These are phyloP conservation scores for Agroathelia rolfsii DNA, from an alignment of 1,284 basidiomycete genomes.

Conservation along the genomic window DNA sequence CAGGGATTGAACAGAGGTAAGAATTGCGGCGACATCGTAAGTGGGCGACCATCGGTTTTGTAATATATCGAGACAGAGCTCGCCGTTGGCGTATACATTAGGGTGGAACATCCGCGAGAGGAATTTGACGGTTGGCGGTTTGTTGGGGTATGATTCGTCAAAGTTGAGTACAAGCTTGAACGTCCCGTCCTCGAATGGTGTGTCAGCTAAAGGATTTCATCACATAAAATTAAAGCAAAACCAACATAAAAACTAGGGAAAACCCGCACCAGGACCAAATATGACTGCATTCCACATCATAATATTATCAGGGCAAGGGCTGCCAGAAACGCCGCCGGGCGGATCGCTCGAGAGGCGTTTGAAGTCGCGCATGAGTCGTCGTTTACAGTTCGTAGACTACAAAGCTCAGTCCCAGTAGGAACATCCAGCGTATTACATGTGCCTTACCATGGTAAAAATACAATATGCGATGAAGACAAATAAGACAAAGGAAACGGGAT, in stretches of 20 bases:
- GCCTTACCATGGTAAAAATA: no score
- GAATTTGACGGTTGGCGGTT: slow-evolving; percentile 95
- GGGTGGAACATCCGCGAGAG: slow-evolving; percentile 98
- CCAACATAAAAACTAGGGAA: slow-evolving; percentile 6
- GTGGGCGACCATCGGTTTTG: slow-evolving; percentile 98
- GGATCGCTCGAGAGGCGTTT: slow-evolving; percentile 91
- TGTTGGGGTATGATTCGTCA: slow-evolving; percentile 97
- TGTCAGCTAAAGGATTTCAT: slow-evolving; percentile 80
- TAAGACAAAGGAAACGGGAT: no score
- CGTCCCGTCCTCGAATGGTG: slow-evolving; percentile 97
- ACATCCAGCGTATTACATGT: slow-evolving; percentile 9
- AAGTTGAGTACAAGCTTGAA: slow-evolving; percentile 95
- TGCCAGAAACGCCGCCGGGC: slow-evolving; percentile 91
- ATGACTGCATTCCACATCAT: slow-evolving; percentile 99
- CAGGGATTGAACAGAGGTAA: slow-evolving; percentile 92
- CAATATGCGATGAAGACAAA: no score
- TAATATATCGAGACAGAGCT: slow-evolving; percentile 94
- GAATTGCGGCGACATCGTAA: slow-evolving; percentile 96
- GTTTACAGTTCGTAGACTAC: slow-evolving; percentile 82
- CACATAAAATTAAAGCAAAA: slow-evolving; percentile 4
- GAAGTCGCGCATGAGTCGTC: slow-evolving; percentile 92
- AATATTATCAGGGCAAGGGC: slow-evolving; percentile 95
- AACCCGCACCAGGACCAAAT: slow-evolving; percentile 81
- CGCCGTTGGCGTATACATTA: slow-evolving; percentile 97
- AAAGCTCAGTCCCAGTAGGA: slow-evolving; percentile 16